Base-by-base conservation (phyloP, 371 early-diverging fungal genomes). In the Mucor lusitanicus region DNA sequence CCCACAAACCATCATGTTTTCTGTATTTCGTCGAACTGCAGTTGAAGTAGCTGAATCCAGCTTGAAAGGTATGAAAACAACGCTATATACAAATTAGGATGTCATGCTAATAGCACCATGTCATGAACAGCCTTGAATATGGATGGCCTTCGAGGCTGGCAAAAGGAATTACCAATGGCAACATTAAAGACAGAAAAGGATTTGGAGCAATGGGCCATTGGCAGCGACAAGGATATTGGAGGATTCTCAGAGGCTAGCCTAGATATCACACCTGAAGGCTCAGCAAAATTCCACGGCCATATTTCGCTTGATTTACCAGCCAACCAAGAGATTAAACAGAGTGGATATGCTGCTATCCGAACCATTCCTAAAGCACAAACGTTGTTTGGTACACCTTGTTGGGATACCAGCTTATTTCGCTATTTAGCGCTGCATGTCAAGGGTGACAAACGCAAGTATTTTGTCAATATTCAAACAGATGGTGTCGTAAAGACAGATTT, bases 201-300 rank as follows among this genome's bases (percentile, higher is more conserved):
- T 67, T 68, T 92, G 19, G 71, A 89, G 53, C 69, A 84, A n/a
- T 97, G 94, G 93, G 79, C 88, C 7, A 83, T 92, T 28, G 97
- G 97, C 0, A 88, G 91, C 15, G 97, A 97, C 77, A 89, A 90
- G 66, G 96, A 97, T 75, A 93, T 97, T 80, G 96, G 96, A 59
- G 95, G 90, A 9, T 90, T 86, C 64, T 88, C 88, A 32, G 79
- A 85, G 60, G 90, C 88, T 1, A 70, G 81, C 44, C 73, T 91
- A 0, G 89, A 88, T 40, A 68, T 87, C 13, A 85, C 88, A n/a
- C 75, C 80, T 19, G 71, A 85, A 4, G 82, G 82, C 11, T 80
- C 78, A 56, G 94, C 87, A 9, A 67, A 81, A 56, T 95, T 97
- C 69, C 87, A 89, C 82, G 97, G 97, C 33, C 83, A 86, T 48